These are phyloP conservation scores for Ichthyophonus hoferi DNA, from an alignment of 208 protist genomes.

Conservation along the genomic window DNA sequence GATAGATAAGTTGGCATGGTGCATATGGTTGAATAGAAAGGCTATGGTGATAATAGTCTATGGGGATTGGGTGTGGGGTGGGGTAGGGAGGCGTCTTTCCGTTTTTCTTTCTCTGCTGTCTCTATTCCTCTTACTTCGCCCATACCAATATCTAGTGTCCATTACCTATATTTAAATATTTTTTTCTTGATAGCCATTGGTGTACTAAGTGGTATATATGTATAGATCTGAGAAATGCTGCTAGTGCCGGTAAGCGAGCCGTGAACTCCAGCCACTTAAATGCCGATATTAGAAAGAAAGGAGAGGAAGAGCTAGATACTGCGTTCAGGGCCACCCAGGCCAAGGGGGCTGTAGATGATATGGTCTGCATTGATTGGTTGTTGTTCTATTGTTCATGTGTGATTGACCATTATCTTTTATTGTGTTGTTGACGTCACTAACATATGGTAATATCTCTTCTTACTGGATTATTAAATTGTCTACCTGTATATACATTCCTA, in stretches of 20 bases:
- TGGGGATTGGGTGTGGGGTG: neutral
- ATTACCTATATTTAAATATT: neutral
- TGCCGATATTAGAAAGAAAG: neutral
- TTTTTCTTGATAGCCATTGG: neutral
- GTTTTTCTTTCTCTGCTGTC: neutral
- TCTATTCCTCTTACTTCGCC: neutral
- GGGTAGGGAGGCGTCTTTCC: neutral
- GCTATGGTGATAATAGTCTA: too few species aligned
- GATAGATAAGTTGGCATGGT: neutral
- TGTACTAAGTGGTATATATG: neutral
- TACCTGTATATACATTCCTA: too few species aligned
- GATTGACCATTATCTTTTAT: neutral
- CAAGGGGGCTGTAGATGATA: neutral
- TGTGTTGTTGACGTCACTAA: too few species aligned
- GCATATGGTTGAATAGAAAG: too few species aligned
- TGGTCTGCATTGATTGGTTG: neutral
- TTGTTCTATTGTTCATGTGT: too few species aligned
- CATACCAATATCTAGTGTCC: neutral
- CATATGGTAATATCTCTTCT: too few species aligned
- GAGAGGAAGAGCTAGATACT: slow-evolving; percentile 33
- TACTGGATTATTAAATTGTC: too few species aligned
- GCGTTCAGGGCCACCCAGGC: slow-evolving; percentile 12
- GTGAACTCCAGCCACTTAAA: neutral
- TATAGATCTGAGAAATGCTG: neutral
- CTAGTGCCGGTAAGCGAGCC: slow-evolving; percentile 27